Percentiles rank a stretch among this genome's conserved stretches.
Evolutionary conservation across 352 stramenopile genomes (phyloP).

Genomic region (Pythium chondricola): DNA sequence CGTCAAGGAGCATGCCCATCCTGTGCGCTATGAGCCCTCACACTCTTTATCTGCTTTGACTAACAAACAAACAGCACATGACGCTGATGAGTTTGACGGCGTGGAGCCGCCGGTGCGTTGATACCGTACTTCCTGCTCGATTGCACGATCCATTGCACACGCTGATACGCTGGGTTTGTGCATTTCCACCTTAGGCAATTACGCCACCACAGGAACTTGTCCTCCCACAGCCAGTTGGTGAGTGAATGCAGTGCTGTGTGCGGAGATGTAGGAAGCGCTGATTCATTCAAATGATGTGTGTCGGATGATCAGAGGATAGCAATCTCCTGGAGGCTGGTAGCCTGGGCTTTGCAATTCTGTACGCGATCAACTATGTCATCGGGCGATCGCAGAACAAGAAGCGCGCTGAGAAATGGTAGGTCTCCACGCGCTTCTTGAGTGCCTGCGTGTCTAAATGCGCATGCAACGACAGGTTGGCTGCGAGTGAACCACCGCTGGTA

Average conservation of each 20-base stretch:
- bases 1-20: background rate
- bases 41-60: background rate
- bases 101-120: constrained; percentile 17
- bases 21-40: background rate
- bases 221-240: too few species aligned
- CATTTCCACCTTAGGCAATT: constrained; percentile 4
- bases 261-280: too few species aligned
- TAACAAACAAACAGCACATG: constrained; percentile 9
- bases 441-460: background rate
- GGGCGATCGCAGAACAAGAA: constrained; percentile 62
- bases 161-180: background rate
- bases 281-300: too few species aligned
- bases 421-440: constrained; percentile 1
- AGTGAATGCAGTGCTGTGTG: background rate
- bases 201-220: constrained; percentile 11
- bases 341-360: constrained; percentile 40
- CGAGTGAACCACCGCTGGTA: constrained; percentile 49
- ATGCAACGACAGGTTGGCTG: constrained; percentile 40
- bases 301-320: constrained; percentile 7
- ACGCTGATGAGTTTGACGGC: constrained; percentile 24
- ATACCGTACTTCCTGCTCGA: too few species aligned
- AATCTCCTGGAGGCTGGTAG: constrained; percentile 43
- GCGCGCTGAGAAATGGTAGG: constrained; percentile 61
- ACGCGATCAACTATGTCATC: constrained; percentile 52
- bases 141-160: background rate